A percentile compares a stretch with the other conserved stretches of the same genome.
Conservation (phyloP, 352 stramenopile genomes). For the Globisporangium camurandrum region DNA sequence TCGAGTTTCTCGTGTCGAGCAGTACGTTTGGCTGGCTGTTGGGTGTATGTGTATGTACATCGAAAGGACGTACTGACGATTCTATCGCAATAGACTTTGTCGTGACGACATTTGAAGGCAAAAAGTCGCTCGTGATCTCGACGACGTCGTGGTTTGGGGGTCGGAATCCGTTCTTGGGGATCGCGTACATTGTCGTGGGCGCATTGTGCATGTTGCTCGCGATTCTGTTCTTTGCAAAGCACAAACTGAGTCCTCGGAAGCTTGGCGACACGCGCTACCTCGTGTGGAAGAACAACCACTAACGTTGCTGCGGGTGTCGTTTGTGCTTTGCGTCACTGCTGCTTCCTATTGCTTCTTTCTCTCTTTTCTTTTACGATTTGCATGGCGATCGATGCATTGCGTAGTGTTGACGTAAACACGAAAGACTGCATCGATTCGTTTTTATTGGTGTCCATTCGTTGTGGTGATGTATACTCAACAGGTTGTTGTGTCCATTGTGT, state of each 20-base stretch:
- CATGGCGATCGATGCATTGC: too few species aligned
- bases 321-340: too few species aligned
- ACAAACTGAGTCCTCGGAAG: constrained; percentile 92
- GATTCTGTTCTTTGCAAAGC: constrained; percentile 94
- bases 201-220: constrained; percentile 90
- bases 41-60: constrained; percentile 2
- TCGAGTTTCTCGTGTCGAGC: constrained; percentile 91
- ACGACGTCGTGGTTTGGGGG: constrained; percentile 96
- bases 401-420: too few species aligned
- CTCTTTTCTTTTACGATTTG: too few species aligned
- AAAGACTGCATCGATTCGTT: too few species aligned
- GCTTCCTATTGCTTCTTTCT: too few species aligned
- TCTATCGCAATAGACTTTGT: constrained; percentile 84
- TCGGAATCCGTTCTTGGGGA: constrained; percentile 94
- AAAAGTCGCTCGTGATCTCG: constrained; percentile 95
- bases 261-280: constrained; percentile 93
- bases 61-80: constrained; percentile 1
- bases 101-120: constrained; percentile 92
- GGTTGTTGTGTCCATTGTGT: too few species aligned
- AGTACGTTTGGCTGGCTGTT: constrained; percentile 44
- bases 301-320: too few species aligned
- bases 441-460: too few species aligned
- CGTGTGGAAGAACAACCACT: constrained; percentile 95
- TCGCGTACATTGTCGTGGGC: constrained; percentile 95
- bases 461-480: too few species aligned